These are phyloP conservation scores for Pythium dissotocum DNA, from an alignment of 352 stramenopile genomes.

Conservation along the genomic window DNA sequence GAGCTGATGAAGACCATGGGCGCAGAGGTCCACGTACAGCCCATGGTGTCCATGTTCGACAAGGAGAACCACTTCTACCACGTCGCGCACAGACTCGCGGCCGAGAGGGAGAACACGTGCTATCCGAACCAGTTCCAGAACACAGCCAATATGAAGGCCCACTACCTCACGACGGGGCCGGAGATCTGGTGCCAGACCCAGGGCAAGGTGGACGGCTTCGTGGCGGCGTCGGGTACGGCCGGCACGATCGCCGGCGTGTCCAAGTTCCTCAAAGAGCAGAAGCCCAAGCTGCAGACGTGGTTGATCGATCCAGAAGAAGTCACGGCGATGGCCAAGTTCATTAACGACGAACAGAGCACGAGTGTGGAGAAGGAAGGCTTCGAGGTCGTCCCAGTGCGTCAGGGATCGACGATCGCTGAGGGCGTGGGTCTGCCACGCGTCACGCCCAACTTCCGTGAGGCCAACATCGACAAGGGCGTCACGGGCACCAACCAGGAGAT, in stretches of 20 bases:
- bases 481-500: constrained; percentile 92
- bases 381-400: constrained; percentile 81
- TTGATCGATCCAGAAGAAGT: constrained; percentile 80
- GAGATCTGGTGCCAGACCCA: constrained; percentile 90
- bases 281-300: constrained; percentile 57
- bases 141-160: constrained; percentile 64
- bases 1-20: constrained; percentile 82
- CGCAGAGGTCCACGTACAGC: constrained; percentile 61
- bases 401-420: constrained; percentile 92
- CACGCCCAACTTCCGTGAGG: constrained; percentile 91
- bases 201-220: constrained; percentile 90
- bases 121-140: constrained; percentile 84
- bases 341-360: constrained; percentile 65
- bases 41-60: constrained; percentile 63
- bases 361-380: constrained; percentile 87
- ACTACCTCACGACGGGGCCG: constrained; percentile 78
- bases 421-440: constrained; percentile 93
- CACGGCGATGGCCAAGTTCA: constrained; percentile 84
- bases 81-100: constrained; percentile 53
- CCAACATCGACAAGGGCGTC: constrained; percentile 90
- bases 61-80: constrained; percentile 79
- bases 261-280: constrained; percentile 92
- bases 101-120: constrained; percentile 37
- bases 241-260: constrained; percentile 92
- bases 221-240: constrained; percentile 89